phyloP scores from a whole-genome alignment of 2,329 filamentous ascomycete species.

The Aspergillus brasiliensis region DNA sequence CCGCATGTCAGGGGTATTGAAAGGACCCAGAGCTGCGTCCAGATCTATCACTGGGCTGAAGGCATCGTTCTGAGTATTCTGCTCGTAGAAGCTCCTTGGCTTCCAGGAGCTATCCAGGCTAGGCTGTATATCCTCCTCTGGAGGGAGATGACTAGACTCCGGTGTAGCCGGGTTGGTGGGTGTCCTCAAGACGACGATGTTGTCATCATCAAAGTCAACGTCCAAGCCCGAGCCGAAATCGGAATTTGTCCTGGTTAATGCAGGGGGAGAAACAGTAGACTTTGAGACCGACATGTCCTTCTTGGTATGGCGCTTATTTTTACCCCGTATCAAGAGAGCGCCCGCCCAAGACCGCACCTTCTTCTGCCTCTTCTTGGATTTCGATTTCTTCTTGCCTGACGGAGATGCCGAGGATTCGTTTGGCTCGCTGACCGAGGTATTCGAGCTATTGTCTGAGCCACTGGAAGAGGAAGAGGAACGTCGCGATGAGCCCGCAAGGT shows the following conservation, averaged over 20 bases:
- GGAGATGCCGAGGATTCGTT: constrained; percentile 24
- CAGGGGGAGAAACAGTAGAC: constrained; percentile 48
- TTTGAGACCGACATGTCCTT: constrained; percentile 40
- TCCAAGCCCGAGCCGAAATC: constrained; percentile 47
- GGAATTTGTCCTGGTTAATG: constrained; percentile 43
- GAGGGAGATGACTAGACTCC: constrained; percentile 22
- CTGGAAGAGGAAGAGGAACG: constrained; percentile 34
- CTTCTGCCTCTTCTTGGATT: constrained; percentile 61
- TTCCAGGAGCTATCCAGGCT: constrained; percentile 45
- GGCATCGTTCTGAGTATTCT: constrained; percentile 60
- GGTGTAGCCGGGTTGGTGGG: constrained; percentile 42
- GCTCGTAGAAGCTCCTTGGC: constrained; percentile 48
- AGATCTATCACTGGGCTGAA: constrained; percentile 86
- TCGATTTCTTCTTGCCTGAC: constrained; percentile 38
- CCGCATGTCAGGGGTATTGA: constrained; percentile 68
- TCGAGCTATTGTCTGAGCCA: constrained; percentile 34
- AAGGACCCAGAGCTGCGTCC: constrained; percentile 88
- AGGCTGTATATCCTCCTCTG: constrained; percentile 20
- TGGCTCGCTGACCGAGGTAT: constrained; percentile 31
- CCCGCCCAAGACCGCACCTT: constrained; percentile 69
- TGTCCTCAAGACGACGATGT: constrained; percentile 50
- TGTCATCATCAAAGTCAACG: constrained; percentile 53
- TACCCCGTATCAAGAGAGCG: constrained; percentile 51
- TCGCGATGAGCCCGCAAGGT: constrained; percentile 26
- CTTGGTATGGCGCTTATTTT: constrained; percentile 50